Evolutionary conservation across 192 early-diverging fungal genomes (phyloP).

Genomic region (Podila epigama): DNA sequence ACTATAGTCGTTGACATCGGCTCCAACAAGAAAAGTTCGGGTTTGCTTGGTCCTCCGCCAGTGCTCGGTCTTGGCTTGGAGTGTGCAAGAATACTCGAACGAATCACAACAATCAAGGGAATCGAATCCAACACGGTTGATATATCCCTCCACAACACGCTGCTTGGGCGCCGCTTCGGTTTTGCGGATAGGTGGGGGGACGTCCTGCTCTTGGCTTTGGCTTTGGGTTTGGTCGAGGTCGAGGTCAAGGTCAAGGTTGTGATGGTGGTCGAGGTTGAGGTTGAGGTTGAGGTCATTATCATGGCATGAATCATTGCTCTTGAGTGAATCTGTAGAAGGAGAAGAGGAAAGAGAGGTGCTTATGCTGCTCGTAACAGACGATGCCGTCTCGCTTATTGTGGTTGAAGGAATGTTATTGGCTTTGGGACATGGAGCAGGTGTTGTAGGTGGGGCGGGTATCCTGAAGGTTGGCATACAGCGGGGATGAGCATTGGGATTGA

Average conservation of each 20-base stretch:
- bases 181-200: background rate
- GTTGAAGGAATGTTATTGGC: too few relatives aligned
- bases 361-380: too few relatives aligned
- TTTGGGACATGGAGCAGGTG: too few relatives aligned
- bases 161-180: slow-evolving; percentile 25
- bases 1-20: slow-evolving; percentile 60
- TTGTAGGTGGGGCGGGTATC: too few relatives aligned
- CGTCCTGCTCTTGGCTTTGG: background rate
- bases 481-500: background rate
- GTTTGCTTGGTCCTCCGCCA: slow-evolving; percentile 46
- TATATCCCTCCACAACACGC: slow-evolving; percentile 32
- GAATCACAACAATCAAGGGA: slow-evolving; percentile 37
- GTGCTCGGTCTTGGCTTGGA: slow-evolving; percentile 55
- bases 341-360: too few relatives aligned
- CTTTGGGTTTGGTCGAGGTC: background rate
- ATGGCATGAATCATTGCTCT: too few relatives aligned
- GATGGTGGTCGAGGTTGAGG: background rate
- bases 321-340: too few relatives aligned
- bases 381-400: too few relatives aligned
- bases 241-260: background rate
- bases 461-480: background rate
- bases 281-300: too few relatives aligned
- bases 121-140: slow-evolving; percentile 33
- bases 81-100: slow-evolving; percentile 53
- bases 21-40: slow-evolving; percentile 59